Evolutionary conservation across 495 filamentous ascomycete species (phyloP).

Genomic region (Glarea lozoyensis): DNA sequence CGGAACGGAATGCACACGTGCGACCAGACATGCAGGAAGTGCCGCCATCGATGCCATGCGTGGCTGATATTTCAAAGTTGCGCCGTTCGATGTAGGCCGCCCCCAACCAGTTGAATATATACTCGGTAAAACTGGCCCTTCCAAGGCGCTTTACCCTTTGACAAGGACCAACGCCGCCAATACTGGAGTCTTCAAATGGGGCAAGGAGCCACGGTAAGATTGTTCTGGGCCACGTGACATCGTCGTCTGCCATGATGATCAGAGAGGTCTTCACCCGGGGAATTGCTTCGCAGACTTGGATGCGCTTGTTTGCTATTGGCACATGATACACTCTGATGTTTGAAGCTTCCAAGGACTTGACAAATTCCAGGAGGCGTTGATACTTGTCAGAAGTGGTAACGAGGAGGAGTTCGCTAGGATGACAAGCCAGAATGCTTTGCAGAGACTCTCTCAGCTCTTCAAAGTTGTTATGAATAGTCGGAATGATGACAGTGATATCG

Average conservation of each 20-base stretch:
- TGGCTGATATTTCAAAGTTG: slow-evolving; percentile 85
- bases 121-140: slow-evolving; percentile 43
- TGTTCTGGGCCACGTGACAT: slow-evolving; percentile 73
- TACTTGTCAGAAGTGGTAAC: slow-evolving; percentile 47
- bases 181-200: slow-evolving; percentile 67
- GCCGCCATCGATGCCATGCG: slow-evolving; percentile 76
- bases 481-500: slow-evolving; percentile 70
- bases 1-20: slow-evolving; percentile 72
- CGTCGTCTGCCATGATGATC: slow-evolving; percentile 79
- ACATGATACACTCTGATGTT: slow-evolving; percentile 48
- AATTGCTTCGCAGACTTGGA: slow-evolving; percentile 74
- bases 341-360: slow-evolving; percentile 44
- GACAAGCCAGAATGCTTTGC: slow-evolving; percentile 44
- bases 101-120: slow-evolving; percentile 68
- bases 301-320: slow-evolving; percentile 67
- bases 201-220: slow-evolving; percentile 78
- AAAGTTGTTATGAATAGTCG: slow-evolving; percentile 52
- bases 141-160: slow-evolving; percentile 64
- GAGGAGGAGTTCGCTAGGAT: slow-evolving; percentile 42
- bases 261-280: slow-evolving; percentile 65
- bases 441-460: slow-evolving; percentile 42
- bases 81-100: slow-evolving; percentile 74
- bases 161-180: slow-evolving; percentile 76
- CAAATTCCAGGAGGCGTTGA: slow-evolving; percentile 33
- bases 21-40: slow-evolving; percentile 83